A percentile compares a stretch with the other conserved stretches of the same genome.
Evolutionary conservation across 2,329 filamentous ascomycete species (phyloP).

Genomic region (Xylaria digitata): DNA sequence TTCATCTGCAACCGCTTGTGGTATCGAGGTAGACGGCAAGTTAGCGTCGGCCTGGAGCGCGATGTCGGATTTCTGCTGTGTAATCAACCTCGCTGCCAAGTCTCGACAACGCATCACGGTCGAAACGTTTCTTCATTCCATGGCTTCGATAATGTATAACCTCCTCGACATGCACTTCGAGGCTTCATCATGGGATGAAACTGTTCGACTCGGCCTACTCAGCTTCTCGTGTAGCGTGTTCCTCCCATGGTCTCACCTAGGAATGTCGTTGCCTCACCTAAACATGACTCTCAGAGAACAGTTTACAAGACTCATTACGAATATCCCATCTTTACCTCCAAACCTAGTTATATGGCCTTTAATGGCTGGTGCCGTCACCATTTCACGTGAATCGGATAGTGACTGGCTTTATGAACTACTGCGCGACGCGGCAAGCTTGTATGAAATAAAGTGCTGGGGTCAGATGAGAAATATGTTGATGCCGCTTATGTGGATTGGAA

Average conservation of each 20-base stretch:
- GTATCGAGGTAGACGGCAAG: constrained; percentile 32
- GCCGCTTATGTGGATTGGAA: constrained; percentile 49
- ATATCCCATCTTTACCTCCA: neutral
- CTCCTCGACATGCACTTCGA: constrained; percentile 52
- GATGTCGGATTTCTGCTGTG: constrained; percentile 43
- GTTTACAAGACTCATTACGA: neutral
- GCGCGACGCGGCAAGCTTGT: neutral
- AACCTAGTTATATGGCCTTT: constrained; percentile 8
- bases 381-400: neutral
- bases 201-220: constrained; percentile 54
- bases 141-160: constrained; percentile 56
- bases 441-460: constrained; percentile 35
- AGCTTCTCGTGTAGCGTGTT: constrained; percentile 55
- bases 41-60: constrained; percentile 41
- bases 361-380: neutral
- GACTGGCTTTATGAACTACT: neutral
- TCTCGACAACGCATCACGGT: constrained; percentile 36
- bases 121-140: constrained; percentile 44
- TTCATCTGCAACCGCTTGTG: neutral
- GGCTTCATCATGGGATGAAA: constrained; percentile 48
- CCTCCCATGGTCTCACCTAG: constrained; percentile 52
- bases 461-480: constrained; percentile 44
- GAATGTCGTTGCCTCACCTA: constrained; percentile 39
- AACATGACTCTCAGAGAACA: constrained; percentile 31
- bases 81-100: constrained; percentile 45